Evolutionary conservation across 148 eudicot species (phyloP), one percentile per base, ranked within the genome.

Genomic region (Heliamphora exappendiculata): DNA sequence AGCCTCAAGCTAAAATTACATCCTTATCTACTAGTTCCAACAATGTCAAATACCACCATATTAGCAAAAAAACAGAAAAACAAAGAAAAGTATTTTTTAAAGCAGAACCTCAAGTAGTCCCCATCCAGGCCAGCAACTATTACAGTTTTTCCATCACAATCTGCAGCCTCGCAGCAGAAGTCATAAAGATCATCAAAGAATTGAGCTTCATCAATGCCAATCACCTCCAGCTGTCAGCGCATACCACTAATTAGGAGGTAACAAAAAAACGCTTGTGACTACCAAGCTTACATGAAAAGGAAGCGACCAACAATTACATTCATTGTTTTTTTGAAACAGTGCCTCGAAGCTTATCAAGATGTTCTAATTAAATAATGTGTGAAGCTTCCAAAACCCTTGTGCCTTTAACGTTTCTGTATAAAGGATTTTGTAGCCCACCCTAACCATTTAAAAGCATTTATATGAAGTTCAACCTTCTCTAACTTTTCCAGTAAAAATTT

Each of bases 151-250:
- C 92, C 91, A 72, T 93, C 96, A 68, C 65, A 71, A 42, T 91
- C 98, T 70, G 92, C 96, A n/a, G 88, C 96, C 44, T 82, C 78
- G 72, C 85, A 82, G 85, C 96, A 91, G 70, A 93, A 93, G 8
- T 93, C 90, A 76, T 91, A 91, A 9, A 93, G 89, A 49, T 93
- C 98, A 10, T 76, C 90, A 24, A 93, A 91, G 76, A 93, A 91
- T 68, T 91, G 97, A 37, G 97, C 95, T 78, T 93, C 97, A 54
- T 93, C 95, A 24, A 91, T 91, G 0, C 95, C 95, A 84, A 93
- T 91, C 70, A 91, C 89, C 51, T 93, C 95, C 84, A 93, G 20
- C 95, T 92, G 90, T 53, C 45, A 78, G 47, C 54, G 20, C 22
- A 57, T 37, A 16, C 62, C 69, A 33, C 9, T 50, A 53, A 1